phyloP scores from a whole-genome alignment of 192 early-diverging fungal species.

The Backusella sp. region DNA sequence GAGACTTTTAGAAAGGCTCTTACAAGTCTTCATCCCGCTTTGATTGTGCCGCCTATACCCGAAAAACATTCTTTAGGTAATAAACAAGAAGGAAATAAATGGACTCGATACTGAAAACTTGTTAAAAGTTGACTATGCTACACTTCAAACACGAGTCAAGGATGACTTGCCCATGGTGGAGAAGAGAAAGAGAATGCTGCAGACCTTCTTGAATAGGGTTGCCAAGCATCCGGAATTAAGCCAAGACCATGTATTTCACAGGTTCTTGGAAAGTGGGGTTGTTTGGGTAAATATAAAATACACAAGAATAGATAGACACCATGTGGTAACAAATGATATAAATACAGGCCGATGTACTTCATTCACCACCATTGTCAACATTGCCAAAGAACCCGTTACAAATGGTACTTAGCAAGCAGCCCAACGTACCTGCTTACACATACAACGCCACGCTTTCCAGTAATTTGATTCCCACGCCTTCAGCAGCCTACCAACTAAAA shows the following conservation, averaged over 20 bases:
- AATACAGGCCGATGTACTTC: constrained; percentile 62
- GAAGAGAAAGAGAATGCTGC: constrained; percentile 88
- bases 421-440: constrained; percentile 2
- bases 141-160: constrained; percentile 81
- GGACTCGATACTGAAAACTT: background rate
- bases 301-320: background rate
- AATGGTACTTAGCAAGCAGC: constrained; percentile 21
- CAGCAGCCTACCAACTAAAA: constrained; percentile 54
- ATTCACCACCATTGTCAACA: constrained; percentile 66
- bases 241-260: constrained; percentile 87
- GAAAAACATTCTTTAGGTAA: constrained; percentile 92
- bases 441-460: constrained; percentile 8
- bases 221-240: constrained; percentile 85
- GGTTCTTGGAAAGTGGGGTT: constrained; percentile 82
- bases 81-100: constrained; percentile 12
- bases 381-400: constrained; percentile 68
- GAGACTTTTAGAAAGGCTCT: constrained; percentile 84
- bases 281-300: constrained; percentile 55
- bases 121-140: constrained; percentile 58
- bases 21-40: constrained; percentile 76
- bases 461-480: constrained; percentile 49
- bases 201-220: constrained; percentile 91
- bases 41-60: constrained; percentile 94
- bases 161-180: constrained; percentile 91
- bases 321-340: background rate